Evolutionary conservation across 1,284 basidiomycete genomes (phyloP).

Genomic region (Anthracocystis panici-leucophaei): DNA sequence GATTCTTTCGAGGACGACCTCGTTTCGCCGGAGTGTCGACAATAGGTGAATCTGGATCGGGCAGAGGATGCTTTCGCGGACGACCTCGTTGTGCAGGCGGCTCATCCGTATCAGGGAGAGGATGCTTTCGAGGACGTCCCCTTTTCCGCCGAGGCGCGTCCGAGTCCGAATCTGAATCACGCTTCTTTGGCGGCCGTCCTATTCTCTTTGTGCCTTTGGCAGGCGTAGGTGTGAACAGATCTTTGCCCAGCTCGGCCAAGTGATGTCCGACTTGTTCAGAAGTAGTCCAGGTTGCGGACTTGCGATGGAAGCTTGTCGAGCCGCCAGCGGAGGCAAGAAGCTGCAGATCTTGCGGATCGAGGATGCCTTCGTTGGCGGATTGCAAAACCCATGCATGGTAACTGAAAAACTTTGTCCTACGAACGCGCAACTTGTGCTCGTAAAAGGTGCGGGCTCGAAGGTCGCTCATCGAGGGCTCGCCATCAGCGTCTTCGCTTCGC

Average conservation of each 20-base stretch:
- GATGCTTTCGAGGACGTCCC: conserved; percentile 26
- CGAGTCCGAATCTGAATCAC: conserved; percentile 7
- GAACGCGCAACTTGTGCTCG: conserved; percentile 40
- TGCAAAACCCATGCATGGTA: conserved; percentile 51
- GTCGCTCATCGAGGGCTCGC: conserved; percentile 40
- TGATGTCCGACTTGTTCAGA: conserved; percentile 10
- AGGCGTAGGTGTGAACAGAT: conserved; percentile 22
- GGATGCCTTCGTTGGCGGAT: conserved; percentile 41
- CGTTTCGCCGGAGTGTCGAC: conserved; percentile 3
- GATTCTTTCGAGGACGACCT: conserved; percentile 24
- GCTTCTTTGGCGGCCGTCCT: conserved; percentile 27
- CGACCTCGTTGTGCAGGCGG: conserved; percentile 15
- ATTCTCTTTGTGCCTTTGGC: conserved; percentile 4
- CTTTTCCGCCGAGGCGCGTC: conserved; percentile 7
- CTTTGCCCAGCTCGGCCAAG: conserved; percentile 12
- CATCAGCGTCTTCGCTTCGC: conserved; percentile 37
- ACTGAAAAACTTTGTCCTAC: conserved; percentile 41
- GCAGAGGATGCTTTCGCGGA: conserved; percentile 22
- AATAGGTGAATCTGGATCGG: conserved; percentile 7
- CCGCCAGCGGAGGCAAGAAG: conserved; percentile 39
- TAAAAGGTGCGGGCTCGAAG: conserved; percentile 35
- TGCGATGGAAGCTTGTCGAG: conserved; percentile 19
- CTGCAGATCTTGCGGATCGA: conserved; percentile 25
- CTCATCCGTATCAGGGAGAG: conserved; percentile 7
- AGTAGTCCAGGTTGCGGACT: conserved; percentile 17